Conservation (phyloP, 352 stramenopile species). For the Blastocystis sp. region DNA sequence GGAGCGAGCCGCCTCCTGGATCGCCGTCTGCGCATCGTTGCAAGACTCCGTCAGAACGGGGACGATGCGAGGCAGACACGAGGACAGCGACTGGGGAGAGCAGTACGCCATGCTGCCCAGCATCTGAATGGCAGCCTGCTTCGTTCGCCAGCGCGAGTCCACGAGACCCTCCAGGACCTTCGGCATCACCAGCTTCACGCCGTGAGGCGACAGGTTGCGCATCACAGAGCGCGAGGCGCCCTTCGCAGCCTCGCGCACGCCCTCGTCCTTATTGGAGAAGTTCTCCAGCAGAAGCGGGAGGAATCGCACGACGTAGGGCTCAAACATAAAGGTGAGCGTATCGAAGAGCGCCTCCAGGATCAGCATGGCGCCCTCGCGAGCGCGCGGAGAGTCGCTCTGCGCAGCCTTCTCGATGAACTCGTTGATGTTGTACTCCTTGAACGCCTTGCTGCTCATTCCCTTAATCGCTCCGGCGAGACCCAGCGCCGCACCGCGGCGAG, state of each 20-base stretch:
- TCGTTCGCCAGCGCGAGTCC: slow-evolving; percentile 87
- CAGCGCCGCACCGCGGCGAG: slow-evolving; percentile 79
- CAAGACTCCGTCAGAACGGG: slow-evolving; percentile 89
- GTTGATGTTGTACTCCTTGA: slow-evolving; percentile 95
- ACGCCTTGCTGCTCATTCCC: slow-evolving; percentile 87
- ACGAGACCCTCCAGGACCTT: slow-evolving; percentile 82
- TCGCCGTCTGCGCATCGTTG: slow-evolving; percentile 93
- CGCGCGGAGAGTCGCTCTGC: slow-evolving; percentile 62
- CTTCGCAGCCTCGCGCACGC: slow-evolving; percentile 86
- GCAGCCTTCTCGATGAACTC: slow-evolving; percentile 68
- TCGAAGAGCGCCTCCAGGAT: slow-evolving; percentile 90
- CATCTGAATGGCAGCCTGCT: slow-evolving; percentile 92
- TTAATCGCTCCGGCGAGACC: slow-evolving; percentile 95
- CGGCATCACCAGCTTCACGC: slow-evolving; percentile 94
- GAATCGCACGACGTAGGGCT: slow-evolving; percentile 94
- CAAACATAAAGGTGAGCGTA: slow-evolving; percentile 89
- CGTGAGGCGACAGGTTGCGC: slow-evolving; percentile 90
- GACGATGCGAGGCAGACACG: slow-evolving; percentile 92
- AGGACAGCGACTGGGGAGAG: slow-evolving; percentile 91
- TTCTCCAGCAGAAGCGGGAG: slow-evolving; percentile 91
- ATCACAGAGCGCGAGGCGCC: slow-evolving; percentile 90
- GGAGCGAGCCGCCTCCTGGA: slow-evolving; percentile 84
- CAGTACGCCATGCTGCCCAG: slow-evolving; percentile 89
- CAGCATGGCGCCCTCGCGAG: slow-evolving; percentile 82
- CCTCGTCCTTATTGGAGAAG: slow-evolving; percentile 84